Base-by-base conservation (phyloP, 495 filamentous ascomycete species). In the Cladorrhinum samala region DNA sequence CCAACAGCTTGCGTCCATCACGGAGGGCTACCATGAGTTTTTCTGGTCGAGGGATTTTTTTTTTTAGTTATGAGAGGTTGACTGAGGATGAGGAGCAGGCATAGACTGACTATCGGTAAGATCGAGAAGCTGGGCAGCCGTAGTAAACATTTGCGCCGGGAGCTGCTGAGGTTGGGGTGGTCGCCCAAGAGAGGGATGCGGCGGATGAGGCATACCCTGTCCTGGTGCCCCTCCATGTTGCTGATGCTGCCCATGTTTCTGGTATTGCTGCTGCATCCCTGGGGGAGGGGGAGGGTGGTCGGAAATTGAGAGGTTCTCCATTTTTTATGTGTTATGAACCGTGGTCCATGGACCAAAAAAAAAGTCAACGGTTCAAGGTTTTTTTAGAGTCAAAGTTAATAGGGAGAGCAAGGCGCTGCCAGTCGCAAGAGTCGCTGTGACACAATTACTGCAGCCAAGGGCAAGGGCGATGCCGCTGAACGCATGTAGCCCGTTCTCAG, bases 121-220 rank as follows among this genome's bases (percentile, higher is more conserved):
- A 68, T 98, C 93, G 36, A 97, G 71, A 40, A 98, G 73, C 69
- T 96, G 92, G 46, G 93, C 90, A 40, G 93, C 91, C 2, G 93
- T 98, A 14, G 94, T 96, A 75, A 98, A 98, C 91, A 97, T 96
- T 75, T 98, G 89, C 43, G 83, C 82, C 3, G 83, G 86, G 33
- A 90, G 72, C 56, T 83, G 81, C 58, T 79, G 79, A 38, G 74
- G 70, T 27, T 71, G 76, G 19, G 66, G 71, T 25, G 68, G 70
- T 14, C 68, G 68, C 1, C 69, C 66, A 0, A 68, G n/a, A 53
- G 64, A 4, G 50, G 62, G 13, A 65, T 33, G 64, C 50, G 48
- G 69, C 49, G 71, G 68, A 16, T 65, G 59, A 46, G 51, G 51
- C 39, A 36, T 47, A 16, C 24, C 23, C 45, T 47, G 45, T 16